These are phyloP conservation scores for Boechera stricta DNA, from an alignment of 345 rosid species.

Conservation along the genomic window DNA sequence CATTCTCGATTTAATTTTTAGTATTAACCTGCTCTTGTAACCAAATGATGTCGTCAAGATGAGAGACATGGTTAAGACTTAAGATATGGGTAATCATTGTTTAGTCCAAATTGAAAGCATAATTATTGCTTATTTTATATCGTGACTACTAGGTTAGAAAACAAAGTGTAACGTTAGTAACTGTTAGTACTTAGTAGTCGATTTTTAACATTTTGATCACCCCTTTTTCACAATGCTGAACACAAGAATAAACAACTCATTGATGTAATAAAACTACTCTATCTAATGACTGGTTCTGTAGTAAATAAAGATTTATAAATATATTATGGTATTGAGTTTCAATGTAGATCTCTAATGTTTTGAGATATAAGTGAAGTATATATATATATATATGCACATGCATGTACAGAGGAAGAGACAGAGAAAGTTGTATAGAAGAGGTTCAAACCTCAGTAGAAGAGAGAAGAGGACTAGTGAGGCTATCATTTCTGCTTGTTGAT, in stretches of 20 bases:
- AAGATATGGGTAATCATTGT: constrained; percentile 23
- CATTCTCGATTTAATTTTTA: not conserved
- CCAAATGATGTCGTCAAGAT: constrained; percentile 16
- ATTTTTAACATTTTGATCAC: constrained; percentile 12
- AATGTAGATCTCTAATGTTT: constrained; percentile 15
- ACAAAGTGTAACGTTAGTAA: not conserved
- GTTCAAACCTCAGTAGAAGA: constrained; percentile 54
- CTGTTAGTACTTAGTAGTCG: constrained; percentile 1
- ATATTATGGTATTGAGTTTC: constrained; percentile 15
- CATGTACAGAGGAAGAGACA: constrained; percentile 10
- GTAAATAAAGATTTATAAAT: constrained; percentile 7
- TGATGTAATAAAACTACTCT: not conserved
- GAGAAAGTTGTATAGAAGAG: not conserved
- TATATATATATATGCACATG: constrained; percentile 24
- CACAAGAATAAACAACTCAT: not conserved
- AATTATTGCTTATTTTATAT: constrained; percentile 20
- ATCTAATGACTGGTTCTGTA: constrained; percentile 22
- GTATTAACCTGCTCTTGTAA: constrained; percentile 2
- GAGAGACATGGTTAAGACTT: constrained; percentile 12
- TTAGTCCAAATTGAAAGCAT: constrained; percentile 15
- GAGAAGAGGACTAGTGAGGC: constrained; percentile 71
- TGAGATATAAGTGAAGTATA: constrained; percentile 24
- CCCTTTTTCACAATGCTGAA: not conserved
- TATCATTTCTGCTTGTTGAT: constrained; percentile 50
- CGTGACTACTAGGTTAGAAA: not conserved